Base-by-base conservation (phyloP, 2,329 filamentous ascomycete genomes). In the Venturia aucupariae region DNA sequence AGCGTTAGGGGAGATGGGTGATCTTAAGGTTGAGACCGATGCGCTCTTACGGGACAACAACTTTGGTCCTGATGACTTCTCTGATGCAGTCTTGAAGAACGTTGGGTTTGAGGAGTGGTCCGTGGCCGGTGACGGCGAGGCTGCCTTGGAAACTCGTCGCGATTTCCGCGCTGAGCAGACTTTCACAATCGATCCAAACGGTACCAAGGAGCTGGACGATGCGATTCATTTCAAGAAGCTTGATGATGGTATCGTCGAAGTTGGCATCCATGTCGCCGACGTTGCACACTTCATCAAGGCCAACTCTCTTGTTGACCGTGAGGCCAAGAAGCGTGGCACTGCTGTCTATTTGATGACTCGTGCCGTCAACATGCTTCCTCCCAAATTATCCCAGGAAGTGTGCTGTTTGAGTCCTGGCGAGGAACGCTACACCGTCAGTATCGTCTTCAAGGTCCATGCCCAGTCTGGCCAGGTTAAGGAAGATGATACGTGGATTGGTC, bases 11-110 rank as follows among this genome's bases (percentile, higher is more conserved):
- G 90, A 91, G 75, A 97, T 97, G 90, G 94, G 94, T 69, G 92
- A 99, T 74, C 83, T 96, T 70, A 96, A 92, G 79, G 93, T 99
- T 65, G 94, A 99, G 79, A 99, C 94, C 2, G 94, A 99, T 79
- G 94, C 94, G 65, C 85, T 99, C 65, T 85, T 99, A 62, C 89
- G 94, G 67, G 94, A 99, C 80, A 99, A 99, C 84, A 99, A 99
- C 80, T 99, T 99, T 73, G 90, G 90, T 17, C 92, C 92, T 0
- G 94, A 99, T 72, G 94, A 97, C 69, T 99, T 99, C 76, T 96
- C 93, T 5, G 94, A 99, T 72, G 93, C 94, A 64, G 94, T 99
- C 60, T 80, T 96, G 68, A 92, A 93, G 75, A 97, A 90, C 73
- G 90, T 97, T 68, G 90, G 90, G 46, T 88, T 92, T 69, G 90